Evolutionary conservation across 495 filamentous ascomycete species (phyloP), one percentile per base, ranked within the genome.

Genomic region (Collariella sp.): DNA sequence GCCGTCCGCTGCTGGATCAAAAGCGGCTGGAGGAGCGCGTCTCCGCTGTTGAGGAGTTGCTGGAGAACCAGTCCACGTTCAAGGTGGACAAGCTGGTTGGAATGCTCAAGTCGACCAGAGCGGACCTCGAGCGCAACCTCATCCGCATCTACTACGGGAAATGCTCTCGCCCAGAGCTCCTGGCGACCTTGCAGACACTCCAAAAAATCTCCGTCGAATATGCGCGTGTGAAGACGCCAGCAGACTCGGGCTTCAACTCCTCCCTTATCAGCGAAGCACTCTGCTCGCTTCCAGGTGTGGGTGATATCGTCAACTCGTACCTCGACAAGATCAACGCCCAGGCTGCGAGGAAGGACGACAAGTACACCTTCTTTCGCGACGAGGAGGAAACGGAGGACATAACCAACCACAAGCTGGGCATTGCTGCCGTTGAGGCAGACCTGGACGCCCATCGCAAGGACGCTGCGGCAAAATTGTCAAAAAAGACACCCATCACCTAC

Each of bases 111-210:
- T 87, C 79, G 49, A 84, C 85, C 58, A 87, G 78, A 61, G 83
- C 78, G 47, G 93, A 99, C 62, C 77, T 99, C 10, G 93, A 99
- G 66, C 87, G 89, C 59, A 89, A 85, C 44, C 70, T 99, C 38
- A 93, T 97, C 62, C 79, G 93, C 18, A 96, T 99, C 38, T 99
- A 96, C 72, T 99, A 99, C 66, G 87, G 88, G 15, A 93, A 90
- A 74, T 96, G 91, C 66, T 87, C 88, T 3, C 84, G 94, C 0
- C 88, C 91, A 5, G 94, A 97, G 67, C 81, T 99, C 18, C 76
- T 99, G 3, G 79, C 79, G 5, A 82, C 91, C 7, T 73, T 99
- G 1, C 91, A 96, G 68, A 87, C 86, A 0, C 70, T 97, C 62
- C 88, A 95, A 59, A 79, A 73, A 50, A 90, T 97, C 41, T 76